Base-by-base conservation (phyloP, 176 grass and related monocot genomes). In the Hsuehochloa calcarea region DNA sequence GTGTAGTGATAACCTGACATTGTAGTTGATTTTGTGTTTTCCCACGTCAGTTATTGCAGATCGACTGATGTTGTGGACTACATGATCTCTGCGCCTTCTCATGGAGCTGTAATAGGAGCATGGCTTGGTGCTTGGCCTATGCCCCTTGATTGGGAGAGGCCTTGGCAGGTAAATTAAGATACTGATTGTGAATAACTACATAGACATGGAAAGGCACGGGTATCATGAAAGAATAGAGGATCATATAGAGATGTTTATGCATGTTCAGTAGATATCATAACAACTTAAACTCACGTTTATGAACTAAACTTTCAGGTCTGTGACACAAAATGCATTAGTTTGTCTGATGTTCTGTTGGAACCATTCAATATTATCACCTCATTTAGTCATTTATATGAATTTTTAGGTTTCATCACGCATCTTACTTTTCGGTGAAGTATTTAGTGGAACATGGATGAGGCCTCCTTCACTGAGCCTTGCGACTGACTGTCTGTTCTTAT, bases 121-220 rank as follows among this genome's bases (percentile, higher is more conserved):
- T 99, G 96, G 96, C 64, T 99, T 51, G 90, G 93, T 86, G 91
- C 91, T 84, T 99, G 93, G 91, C 93, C 96, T 56, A 99, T 96
- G 96, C 96, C 93, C 52, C 96, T 99, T 74, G 96, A 99, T 54
- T 96, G 93, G 96, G 96, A 99, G 72, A 96, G 91, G 49, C 84
- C 87, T 54, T 96, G 96, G 93, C 96, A 99, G 96, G 96, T 96
- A 84, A 80, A 61, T 61, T 26, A 61, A 61, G 14, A 62, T 73
- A 79, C 50, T 52, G n/a, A n/a, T n/a, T n/a, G n/a, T n/a, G n/a
- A 51, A 59, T 68, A 74, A 52, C 52, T 54, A 25, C 49, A 4
- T 74, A 27, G 49, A 2, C 25, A 74, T 74, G 58, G 27, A 10
- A 67, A 65, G 12, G 8, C 0, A 19, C 0, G n/a, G 43, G 65